Base-by-base conservation (phyloP, 1,139 yeast genomes). In the Pichia sp. region DNA sequence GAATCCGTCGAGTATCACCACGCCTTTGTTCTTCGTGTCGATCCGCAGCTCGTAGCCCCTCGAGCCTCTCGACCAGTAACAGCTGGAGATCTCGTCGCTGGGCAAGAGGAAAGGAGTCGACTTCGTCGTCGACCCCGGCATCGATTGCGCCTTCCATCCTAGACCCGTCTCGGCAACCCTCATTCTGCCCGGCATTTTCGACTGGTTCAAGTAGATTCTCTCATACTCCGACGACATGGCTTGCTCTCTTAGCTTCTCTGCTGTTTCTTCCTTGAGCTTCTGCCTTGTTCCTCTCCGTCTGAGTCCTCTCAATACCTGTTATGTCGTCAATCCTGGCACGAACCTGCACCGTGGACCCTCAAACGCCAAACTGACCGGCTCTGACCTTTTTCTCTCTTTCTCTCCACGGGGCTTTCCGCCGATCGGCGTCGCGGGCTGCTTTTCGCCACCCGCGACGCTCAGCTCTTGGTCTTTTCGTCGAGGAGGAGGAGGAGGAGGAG, bases 91-190 rank as follows among this genome's bases (percentile, higher is more conserved):
- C 68, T 92, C 97, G 51, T 89, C 89, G 9, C 91, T 81, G 16
- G 97, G 95, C 59, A 95, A 75, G 58, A 95, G 75, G 64, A 90
- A 90, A 16, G 98, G 97, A 51, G 83, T 84, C 48, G 78, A 77
- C 60, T 78, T 75, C 14, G 69, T 69, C 14, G 82, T 77, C 4
- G 84, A 75, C 24, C 85, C 85, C 30, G 73, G 64, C 52, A 77
- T 73, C 36, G 81, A 75, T 16, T 78, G 73, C 0, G 91, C 90
- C 67, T 92, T 93, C 99, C 99, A 93, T 50, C 99, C 99, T 47
- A 93, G 79, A 50, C 99, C 99, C 17, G 95, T 85, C 61, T 87
- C 93, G 9, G 97, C 96, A 60, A 95, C 81, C 71, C 99, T 89
- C 80, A 93, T 87, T 64, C 95, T 85, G 20, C 99, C 99, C 48